phyloP scores from a whole-genome alignment of 805 yeast species.

The Pichia manshurica region DNA sequence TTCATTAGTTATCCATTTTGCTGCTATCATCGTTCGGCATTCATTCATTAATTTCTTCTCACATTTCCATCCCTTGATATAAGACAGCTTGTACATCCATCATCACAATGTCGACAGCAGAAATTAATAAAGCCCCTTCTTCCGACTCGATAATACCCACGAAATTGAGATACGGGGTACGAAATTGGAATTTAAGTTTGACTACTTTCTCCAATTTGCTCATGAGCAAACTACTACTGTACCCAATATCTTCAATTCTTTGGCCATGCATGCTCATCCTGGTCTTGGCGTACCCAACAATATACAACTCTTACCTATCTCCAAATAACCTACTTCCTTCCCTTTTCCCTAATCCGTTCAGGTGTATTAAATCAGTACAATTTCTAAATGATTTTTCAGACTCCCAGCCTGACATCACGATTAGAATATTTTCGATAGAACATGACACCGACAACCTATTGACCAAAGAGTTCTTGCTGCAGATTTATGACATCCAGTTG shows the following conservation, averaged over 20 bases:
- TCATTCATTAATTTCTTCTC: too few relatives aligned
- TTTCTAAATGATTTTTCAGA: background rate
- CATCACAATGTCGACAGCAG: too few relatives aligned
- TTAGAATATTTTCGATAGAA: background rate
- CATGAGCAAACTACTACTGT: background rate
- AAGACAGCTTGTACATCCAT: too few relatives aligned
- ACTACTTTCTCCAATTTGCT: background rate
- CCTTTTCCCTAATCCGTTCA: background rate
- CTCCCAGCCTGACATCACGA: background rate
- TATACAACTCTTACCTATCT: background rate
- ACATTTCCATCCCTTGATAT: too few relatives aligned
- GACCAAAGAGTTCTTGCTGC: background rate
- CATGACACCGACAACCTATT: background rate
- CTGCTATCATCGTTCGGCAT: too few relatives aligned
- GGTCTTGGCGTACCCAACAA: constrained; percentile 3
- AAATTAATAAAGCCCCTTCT: too few relatives aligned
- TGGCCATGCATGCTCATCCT: background rate
- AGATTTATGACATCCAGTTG: constrained; percentile 4
- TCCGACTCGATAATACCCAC: too few relatives aligned
- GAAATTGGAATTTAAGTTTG: constrained; percentile 2
- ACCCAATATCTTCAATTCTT: constrained; percentile 2
- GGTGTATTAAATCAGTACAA: background rate
- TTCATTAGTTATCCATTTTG: too few relatives aligned
- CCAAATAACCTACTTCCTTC: background rate
- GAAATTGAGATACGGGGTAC: too few relatives aligned